Evolutionary conservation across 176 grass and related monocot species (phyloP), one percentile per base, ranked within the genome.

Genomic region (Tuctoria greenei): DNA sequence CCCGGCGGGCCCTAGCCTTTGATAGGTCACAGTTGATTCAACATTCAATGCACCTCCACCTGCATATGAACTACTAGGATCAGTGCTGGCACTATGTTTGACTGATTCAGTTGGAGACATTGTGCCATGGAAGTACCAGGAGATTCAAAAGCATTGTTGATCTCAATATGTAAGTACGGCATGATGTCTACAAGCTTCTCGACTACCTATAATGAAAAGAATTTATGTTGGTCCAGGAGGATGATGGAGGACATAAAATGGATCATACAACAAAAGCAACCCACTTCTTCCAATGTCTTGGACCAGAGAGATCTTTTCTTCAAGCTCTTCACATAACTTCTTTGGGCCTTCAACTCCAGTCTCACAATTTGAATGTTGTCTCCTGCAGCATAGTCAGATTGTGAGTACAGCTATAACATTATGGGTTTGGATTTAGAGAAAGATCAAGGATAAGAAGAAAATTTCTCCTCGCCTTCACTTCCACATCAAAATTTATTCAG

Each of bases 281-380:
- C 47, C 73, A 98, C 95, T 38, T 92, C 84, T 88, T 99, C 95
- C 71, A 99, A 78, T 60, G 76, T 89, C 67, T 82, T 95, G 60
- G 89, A 90, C 95, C 95, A 99, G 55, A 99, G 82, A 86, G 95
- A 95, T 88, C 86, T 88, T 86, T 88, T 99, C 84, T 99, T 90
- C 83, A 99, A 88, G 74, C 73, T 92, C 67, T 93, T 95, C 27
- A 99, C 95, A 70, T 95, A 88, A 66, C 82, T 92, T 71, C 65
- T 85, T 95, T 99, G 95, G 51, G 39, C 86, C 80, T 95, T 99
- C 59, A 99, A 62, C 60, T 95, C 95, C 66, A 90, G 85, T 69
- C 72, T 89, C 59, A 90, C 74, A 70, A 99, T 86, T 78, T 92
- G 87, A 83, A 94, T 69, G 69, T 68, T 95, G 4, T 88, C 91